A percentile compares a stretch with the other conserved stretches of the same genome.
Conservation (phyloP, 2,329 filamentous ascomycete genomes). For the Aureobasidium uvarum region DNA sequence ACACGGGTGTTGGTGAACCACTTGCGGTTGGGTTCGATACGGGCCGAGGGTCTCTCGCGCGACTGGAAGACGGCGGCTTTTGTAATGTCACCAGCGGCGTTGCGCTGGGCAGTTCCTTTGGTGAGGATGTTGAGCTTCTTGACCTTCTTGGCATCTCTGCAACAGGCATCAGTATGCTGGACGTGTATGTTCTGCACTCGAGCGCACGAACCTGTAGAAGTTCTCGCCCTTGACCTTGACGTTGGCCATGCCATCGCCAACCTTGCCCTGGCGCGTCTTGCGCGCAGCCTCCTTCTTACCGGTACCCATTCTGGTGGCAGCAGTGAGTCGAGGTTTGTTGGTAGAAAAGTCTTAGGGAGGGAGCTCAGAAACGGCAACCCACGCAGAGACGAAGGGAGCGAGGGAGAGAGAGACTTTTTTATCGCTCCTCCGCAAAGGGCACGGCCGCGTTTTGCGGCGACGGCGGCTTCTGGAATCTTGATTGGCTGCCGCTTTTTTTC, state of each 20-base stretch:
- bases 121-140: constrained; percentile 89
- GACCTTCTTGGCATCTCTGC: constrained; percentile 73
- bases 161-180: constrained; percentile 25
- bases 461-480: background rate
- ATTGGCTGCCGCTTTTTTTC: constrained; percentile 18
- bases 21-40: constrained; percentile 93
- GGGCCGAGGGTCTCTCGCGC: constrained; percentile 73
- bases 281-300: constrained; percentile 88
- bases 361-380: constrained; percentile 20
- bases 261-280: constrained; percentile 80
- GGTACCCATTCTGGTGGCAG: constrained; percentile 67
- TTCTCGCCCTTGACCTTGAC: constrained; percentile 96
- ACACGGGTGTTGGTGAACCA: constrained; percentile 96
- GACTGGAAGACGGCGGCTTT: constrained; percentile 83
- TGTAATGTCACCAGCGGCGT: constrained; percentile 78
- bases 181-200: background rate
- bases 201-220: constrained; percentile 71
- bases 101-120: constrained; percentile 77
- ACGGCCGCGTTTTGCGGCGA: background rate
- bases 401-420: constrained; percentile 21
- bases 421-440: background rate
- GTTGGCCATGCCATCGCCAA: constrained; percentile 82
- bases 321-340: background rate
- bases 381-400: constrained; percentile 22
- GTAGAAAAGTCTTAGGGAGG: constrained; percentile 1